A percentile compares a stretch with the other conserved stretches of the same genome.
These are phyloP conservation scores for Candida chauliodis DNA, from an alignment of 805 yeast species.

Conservation along the genomic window DNA sequence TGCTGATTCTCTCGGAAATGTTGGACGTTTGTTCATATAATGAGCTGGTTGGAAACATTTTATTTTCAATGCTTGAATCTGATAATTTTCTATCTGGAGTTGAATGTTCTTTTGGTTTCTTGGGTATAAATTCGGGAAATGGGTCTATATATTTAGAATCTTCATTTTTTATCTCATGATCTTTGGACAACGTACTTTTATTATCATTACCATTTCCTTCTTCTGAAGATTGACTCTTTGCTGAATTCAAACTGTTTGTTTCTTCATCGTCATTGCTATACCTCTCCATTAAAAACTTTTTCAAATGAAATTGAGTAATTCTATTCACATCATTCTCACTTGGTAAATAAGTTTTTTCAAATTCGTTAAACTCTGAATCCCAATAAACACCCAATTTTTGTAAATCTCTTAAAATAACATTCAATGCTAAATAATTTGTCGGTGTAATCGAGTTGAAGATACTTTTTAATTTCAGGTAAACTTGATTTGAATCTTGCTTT, in stretches of 20 bases:
- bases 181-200: background rate
- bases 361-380: slow-evolving; percentile 79
- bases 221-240: background rate
- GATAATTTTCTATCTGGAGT: slow-evolving; percentile 7
- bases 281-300: slow-evolving; percentile 64
- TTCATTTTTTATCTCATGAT: background rate
- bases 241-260: background rate
- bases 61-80: slow-evolving; percentile 18
- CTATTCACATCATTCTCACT: slow-evolving; percentile 89
- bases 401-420: slow-evolving; percentile 62
- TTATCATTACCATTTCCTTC: background rate
- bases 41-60: slow-evolving; percentile 12
- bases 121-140: slow-evolving; percentile 4
- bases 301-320: slow-evolving; percentile 83
- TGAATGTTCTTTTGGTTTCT: background rate
- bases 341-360: slow-evolving; percentile 77
- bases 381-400: slow-evolving; percentile 83
- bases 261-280: slow-evolving; percentile 17
- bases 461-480: slow-evolving; percentile 44
- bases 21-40: slow-evolving; percentile 17
- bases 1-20: slow-evolving; percentile 14
- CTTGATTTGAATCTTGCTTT: slow-evolving; percentile 45
- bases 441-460: slow-evolving; percentile 56
- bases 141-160: background rate
- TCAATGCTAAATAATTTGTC: slow-evolving; percentile 66